A percentile compares a stretch with the other conserved stretches of the same genome.
Conservation (phyloP, 2,329 filamentous ascomycete genomes). For the Ascochyta rabiei region DNA sequence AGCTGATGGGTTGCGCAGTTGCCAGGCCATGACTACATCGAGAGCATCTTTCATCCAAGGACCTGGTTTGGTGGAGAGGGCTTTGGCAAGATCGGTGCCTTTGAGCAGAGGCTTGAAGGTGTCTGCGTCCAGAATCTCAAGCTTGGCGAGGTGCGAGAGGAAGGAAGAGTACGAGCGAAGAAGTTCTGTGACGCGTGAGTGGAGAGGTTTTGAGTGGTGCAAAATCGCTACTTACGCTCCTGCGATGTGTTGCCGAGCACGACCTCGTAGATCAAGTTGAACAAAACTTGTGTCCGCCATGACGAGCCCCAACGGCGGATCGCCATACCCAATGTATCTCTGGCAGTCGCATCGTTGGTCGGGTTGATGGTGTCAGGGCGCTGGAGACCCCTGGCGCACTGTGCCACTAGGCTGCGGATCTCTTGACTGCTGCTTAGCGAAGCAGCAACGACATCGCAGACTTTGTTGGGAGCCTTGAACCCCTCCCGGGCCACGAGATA, state of each 20-base stretch:
- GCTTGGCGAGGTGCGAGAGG: constrained; percentile 57
- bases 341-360: constrained; percentile 49
- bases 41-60: constrained; percentile 85
- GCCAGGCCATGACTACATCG: constrained; percentile 84
- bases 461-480: constrained; percentile 78
- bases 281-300: constrained; percentile 75
- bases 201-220: not conserved
- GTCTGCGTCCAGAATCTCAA: constrained; percentile 59
- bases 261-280: constrained; percentile 70
- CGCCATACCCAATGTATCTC: constrained; percentile 74
- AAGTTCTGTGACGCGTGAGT: constrained; percentile 47
- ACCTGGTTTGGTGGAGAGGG: constrained; percentile 71
- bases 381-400: constrained; percentile 55
- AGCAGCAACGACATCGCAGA: constrained; percentile 70
- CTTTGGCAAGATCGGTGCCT: constrained; percentile 73
- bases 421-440: constrained; percentile 66
- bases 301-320: constrained; percentile 74
- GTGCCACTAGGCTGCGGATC: constrained; percentile 67
- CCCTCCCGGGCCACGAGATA: constrained; percentile 74
- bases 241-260: constrained; percentile 46
- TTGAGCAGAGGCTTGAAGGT: constrained; percentile 64
- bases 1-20: constrained; percentile 76
- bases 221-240: constrained; percentile 48
- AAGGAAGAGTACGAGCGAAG: constrained; percentile 61
- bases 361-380: constrained; percentile 54